Percentiles rank a stretch among this genome's conserved stretches.
Evolutionary conservation across 495 filamentous ascomycete species (phyloP).

Genomic region (Podospora pseudopauciseta): DNA sequence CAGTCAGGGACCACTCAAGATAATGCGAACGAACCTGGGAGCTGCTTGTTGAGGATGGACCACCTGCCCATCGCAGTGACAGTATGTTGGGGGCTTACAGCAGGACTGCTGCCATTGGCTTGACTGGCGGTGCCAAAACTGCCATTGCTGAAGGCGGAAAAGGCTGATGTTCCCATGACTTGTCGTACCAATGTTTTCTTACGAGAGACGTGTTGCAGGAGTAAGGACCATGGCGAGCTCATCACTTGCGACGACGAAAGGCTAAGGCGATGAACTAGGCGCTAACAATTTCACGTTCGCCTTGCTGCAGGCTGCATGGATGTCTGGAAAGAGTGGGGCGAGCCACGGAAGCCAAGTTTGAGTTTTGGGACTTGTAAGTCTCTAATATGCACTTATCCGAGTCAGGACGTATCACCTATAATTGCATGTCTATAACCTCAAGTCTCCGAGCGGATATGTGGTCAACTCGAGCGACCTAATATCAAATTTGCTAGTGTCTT

Average conservation of each 20-base stretch:
- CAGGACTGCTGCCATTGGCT: not conserved
- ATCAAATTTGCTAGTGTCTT: not conserved
- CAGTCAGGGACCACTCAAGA: slow-evolving; percentile 17
- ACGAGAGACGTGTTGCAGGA: not conserved
- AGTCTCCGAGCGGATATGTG: not conserved
- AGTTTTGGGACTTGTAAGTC: not conserved
- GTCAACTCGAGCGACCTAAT: not conserved
- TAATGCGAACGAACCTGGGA: slow-evolving; percentile 50
- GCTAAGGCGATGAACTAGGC: not conserved
- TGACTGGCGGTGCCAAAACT: slow-evolving; percentile 19
- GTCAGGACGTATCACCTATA: not conserved
- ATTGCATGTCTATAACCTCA: not conserved
- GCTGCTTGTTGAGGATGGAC: slow-evolving; percentile 69
- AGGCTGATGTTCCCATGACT: slow-evolving; percentile 30
- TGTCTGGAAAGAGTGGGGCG: slow-evolving; percentile 12
- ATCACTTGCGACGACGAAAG: slow-evolving; percentile 6
- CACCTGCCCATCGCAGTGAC: slow-evolving; percentile 74
- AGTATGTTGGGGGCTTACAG: slow-evolving; percentile 42
- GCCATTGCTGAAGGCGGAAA: slow-evolving; percentile 28
- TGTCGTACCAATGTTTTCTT: slow-evolving; percentile 6
- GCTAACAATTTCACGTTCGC: slow-evolving; percentile 22
- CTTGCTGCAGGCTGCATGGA: slow-evolving; percentile 4
- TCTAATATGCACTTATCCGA: not conserved
- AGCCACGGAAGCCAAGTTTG: not conserved
- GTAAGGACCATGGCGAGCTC: slow-evolving; percentile 21